Percentiles rank a stretch among this genome's conserved stretches.
Conservation (phyloP, 352 stramenopile species). For the Phytophthora agathidicida region DNA sequence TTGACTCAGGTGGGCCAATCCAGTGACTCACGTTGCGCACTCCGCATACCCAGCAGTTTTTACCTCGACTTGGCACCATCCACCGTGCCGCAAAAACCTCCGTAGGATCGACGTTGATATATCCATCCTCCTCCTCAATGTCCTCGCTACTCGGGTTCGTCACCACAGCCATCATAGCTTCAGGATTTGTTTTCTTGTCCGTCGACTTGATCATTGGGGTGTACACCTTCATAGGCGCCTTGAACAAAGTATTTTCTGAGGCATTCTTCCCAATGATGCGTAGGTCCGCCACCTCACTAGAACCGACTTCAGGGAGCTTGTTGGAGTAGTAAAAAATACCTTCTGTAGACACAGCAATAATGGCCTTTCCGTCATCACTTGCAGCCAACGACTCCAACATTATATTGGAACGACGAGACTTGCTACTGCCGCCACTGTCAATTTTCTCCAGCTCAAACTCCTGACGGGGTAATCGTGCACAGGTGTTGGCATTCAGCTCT, state of each 20-base stretch:
- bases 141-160: slow-evolving; percentile 73
- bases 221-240: slow-evolving; percentile 79
- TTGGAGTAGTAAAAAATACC: slow-evolving; percentile 84
- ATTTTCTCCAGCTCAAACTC: slow-evolving; percentile 76
- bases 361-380: slow-evolving; percentile 62
- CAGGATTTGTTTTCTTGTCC: slow-evolving; percentile 11
- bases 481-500: slow-evolving; percentile 17
- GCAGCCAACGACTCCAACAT: slow-evolving; percentile 74
- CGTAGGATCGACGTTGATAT: slow-evolving; percentile 77
- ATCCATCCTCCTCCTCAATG: slow-evolving; percentile 54
- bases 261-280: slow-evolving; percentile 74
- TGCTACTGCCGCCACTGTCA: slow-evolving; percentile 55
- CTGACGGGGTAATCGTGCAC: slow-evolving; percentile 38
- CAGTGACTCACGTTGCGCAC: slow-evolving; percentile 78
- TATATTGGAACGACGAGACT: slow-evolving; percentile 72
- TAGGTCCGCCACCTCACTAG: slow-evolving; percentile 32
- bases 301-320: slow-evolving; percentile 29
- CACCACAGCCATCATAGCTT: slow-evolving; percentile 75
- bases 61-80: slow-evolving; percentile 65
- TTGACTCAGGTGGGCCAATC: slow-evolving; percentile 45
- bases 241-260: slow-evolving; percentile 68
- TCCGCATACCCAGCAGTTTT: slow-evolving; percentile 80
- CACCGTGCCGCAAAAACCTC: slow-evolving; percentile 69
- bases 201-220: slow-evolving; percentile 32
- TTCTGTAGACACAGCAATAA: slow-evolving; percentile 70